Evolutionary conservation across 2,329 filamentous ascomycete genomes (phyloP).

Genomic region (Penicillium sp.): DNA sequence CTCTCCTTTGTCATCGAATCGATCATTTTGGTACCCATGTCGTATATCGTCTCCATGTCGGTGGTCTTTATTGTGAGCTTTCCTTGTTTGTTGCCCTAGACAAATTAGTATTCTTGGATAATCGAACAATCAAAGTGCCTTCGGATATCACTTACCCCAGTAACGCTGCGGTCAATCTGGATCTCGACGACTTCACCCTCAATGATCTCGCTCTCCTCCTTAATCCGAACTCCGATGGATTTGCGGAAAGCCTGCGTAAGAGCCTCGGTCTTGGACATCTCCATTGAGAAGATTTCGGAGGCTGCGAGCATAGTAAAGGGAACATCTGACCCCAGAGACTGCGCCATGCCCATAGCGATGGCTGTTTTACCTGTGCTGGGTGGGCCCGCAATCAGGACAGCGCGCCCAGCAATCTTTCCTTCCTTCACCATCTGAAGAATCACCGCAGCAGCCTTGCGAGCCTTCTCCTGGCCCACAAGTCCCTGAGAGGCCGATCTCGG

Average conservation of each 20-base stretch:
- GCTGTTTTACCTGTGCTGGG: conserved; percentile 98
- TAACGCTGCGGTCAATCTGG: conserved; percentile 95
- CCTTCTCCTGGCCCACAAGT: conserved; percentile 94
- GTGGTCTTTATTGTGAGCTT: conserved; percentile 99
- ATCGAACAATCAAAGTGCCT: neutral
- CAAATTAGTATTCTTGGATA: conserved; percentile 18
- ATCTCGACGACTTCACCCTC: conserved; percentile 99
- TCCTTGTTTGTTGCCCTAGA: conserved; percentile 87
- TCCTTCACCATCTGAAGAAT: conserved; percentile 99
- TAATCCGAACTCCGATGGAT: conserved; percentile 96
- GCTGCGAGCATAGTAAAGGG: conserved; percentile 96
- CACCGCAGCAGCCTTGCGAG: conserved; percentile 92
- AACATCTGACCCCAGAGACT: conserved; percentile 90
- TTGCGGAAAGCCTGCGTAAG: conserved; percentile 99
- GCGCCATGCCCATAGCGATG: conserved; percentile 98
- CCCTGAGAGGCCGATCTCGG: conserved; percentile 86
- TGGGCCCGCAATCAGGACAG: conserved; percentile 91
- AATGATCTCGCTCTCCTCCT: conserved; percentile 98
- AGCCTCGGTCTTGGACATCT: conserved; percentile 99
- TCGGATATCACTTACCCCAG: conserved; percentile 62
- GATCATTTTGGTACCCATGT: conserved; percentile 99
- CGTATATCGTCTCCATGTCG: conserved; percentile 99
- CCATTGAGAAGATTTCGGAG: conserved; percentile 96
- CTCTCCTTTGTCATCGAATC: conserved; percentile 99
- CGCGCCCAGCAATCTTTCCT: conserved; percentile 95